These are phyloP conservation scores for Isatis tinctoria DNA, from an alignment of 345 rosid species.

Conservation along the genomic window DNA sequence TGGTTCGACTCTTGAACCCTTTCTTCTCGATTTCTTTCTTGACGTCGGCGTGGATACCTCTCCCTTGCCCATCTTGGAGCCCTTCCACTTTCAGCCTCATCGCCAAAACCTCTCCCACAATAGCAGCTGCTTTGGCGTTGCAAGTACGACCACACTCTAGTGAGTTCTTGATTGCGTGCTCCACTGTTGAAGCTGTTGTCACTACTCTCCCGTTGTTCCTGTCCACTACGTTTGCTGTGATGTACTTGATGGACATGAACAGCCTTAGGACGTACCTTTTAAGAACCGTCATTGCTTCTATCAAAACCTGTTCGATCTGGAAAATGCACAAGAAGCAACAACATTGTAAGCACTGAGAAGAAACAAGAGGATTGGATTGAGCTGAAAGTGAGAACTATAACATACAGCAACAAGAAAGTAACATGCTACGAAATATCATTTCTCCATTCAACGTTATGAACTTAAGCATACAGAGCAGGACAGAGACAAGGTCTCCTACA, in stretches of 20 bases:
- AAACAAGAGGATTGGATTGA: background rate
- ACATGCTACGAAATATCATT: background rate
- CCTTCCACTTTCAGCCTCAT: constrained; percentile 82
- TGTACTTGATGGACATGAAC: constrained; percentile 72
- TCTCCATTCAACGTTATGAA: background rate
- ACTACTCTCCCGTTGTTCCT: constrained; percentile 73
- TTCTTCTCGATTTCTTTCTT: constrained; percentile 82
- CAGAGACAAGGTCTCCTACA: background rate
- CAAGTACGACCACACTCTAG: constrained; percentile 74
- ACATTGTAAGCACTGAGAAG: background rate
- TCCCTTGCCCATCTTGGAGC: constrained; percentile 73
- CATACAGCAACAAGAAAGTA: background rate
- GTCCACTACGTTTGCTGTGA: constrained; percentile 78
- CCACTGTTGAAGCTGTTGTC: constrained; percentile 71
- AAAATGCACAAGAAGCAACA: background rate
- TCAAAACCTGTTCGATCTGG: background rate
- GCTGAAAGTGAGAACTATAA: background rate
- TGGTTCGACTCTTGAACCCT: constrained; percentile 60
- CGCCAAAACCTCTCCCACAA: constrained; percentile 75
- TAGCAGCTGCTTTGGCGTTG: constrained; percentile 77
- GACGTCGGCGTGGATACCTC: constrained; percentile 63
- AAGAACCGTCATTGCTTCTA: constrained; percentile 47
- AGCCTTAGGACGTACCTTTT: constrained; percentile 65
- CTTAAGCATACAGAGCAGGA: background rate
- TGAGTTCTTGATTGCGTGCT: constrained; percentile 67